These are phyloP conservation scores for Verticillium nonalfalfae DNA, from an alignment of 2,329 filamentous ascomycete genomes.

Conservation along the genomic window DNA sequence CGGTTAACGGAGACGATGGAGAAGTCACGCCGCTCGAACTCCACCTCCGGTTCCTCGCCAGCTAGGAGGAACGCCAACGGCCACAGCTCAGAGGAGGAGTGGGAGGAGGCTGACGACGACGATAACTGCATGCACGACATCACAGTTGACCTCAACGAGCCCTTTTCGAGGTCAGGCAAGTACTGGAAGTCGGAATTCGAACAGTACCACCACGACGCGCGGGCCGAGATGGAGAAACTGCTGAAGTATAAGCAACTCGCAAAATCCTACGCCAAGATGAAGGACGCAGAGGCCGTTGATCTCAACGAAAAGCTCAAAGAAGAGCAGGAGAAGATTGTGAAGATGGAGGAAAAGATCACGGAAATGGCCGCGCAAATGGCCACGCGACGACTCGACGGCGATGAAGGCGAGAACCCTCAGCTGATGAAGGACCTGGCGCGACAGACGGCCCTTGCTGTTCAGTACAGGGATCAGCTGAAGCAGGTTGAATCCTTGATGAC, in stretches of 20 bases:
- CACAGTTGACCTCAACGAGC: constrained; percentile 66
- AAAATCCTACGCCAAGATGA: constrained; percentile 72
- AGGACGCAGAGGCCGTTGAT: constrained; percentile 64
- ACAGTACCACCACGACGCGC: constrained; percentile 65
- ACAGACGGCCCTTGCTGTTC: constrained; percentile 49
- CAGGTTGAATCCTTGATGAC: constrained; percentile 48
- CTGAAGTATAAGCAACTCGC: constrained; percentile 74
- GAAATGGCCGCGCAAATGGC: constrained; percentile 54
- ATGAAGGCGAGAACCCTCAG: constrained; percentile 36
- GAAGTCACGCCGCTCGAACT: constrained; percentile 26
- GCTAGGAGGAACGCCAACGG: not conserved
- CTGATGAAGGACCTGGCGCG: constrained; percentile 48
- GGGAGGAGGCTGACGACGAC: constrained; percentile 40
- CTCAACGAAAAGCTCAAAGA: constrained; percentile 60
- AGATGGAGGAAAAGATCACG: constrained; percentile 57
- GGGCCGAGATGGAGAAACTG: constrained; percentile 68
- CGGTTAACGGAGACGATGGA: constrained; percentile 40
- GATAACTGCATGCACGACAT: constrained; percentile 49
- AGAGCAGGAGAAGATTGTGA: constrained; percentile 58
- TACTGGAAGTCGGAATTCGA: constrained; percentile 79
- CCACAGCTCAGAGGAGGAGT: constrained; percentile 35
- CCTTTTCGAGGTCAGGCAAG: constrained; percentile 66
- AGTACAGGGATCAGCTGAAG: constrained; percentile 54
- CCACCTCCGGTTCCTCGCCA: not conserved
- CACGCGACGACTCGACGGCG: constrained; percentile 25